Evolutionary conservation across 768 basidiomycete genomes (phyloP).

Genomic region (Myochromella boudieri): DNA sequence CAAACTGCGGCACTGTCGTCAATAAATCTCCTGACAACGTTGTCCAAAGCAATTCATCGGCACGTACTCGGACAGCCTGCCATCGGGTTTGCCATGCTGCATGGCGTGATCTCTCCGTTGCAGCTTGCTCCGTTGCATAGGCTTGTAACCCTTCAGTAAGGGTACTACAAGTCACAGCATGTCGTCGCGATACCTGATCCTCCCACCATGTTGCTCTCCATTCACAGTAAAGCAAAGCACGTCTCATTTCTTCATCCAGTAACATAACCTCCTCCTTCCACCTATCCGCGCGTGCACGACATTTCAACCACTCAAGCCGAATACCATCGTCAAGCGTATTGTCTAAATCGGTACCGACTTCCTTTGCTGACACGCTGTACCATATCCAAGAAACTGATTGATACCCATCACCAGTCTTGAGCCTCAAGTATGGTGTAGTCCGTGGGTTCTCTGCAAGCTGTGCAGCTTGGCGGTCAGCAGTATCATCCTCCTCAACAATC

Average conservation of each 20-base stretch:
- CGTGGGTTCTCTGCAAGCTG: too few relatives aligned
- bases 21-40: too few relatives aligned
- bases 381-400: slow-evolving; percentile 1
- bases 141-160: background rate
- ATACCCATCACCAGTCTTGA: slow-evolving; percentile 1
- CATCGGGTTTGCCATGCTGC: background rate
- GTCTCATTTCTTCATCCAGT: slow-evolving; percentile 28
- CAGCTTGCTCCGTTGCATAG: background rate
- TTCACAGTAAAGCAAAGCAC: slow-evolving; percentile 16
- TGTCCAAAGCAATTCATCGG: background rate
- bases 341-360: background rate
- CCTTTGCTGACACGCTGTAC: background rate
- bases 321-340: slow-evolving; percentile 2
- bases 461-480: background rate
- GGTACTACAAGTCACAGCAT: background rate
- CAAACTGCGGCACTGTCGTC: background rate
- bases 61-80: background rate
- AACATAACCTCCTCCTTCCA: slow-evolving; percentile 25
- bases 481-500: slow-evolving; percentile 5
- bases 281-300: slow-evolving; percentile 14
- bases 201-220: slow-evolving; percentile 19
- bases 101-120: background rate
- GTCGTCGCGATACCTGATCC: background rate
- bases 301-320: too few relatives aligned
- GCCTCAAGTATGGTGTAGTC: background rate